phyloP scores from a whole-genome alignment of 2,329 filamentous ascomycete genomes.

The Metarhizium guizhouense region DNA sequence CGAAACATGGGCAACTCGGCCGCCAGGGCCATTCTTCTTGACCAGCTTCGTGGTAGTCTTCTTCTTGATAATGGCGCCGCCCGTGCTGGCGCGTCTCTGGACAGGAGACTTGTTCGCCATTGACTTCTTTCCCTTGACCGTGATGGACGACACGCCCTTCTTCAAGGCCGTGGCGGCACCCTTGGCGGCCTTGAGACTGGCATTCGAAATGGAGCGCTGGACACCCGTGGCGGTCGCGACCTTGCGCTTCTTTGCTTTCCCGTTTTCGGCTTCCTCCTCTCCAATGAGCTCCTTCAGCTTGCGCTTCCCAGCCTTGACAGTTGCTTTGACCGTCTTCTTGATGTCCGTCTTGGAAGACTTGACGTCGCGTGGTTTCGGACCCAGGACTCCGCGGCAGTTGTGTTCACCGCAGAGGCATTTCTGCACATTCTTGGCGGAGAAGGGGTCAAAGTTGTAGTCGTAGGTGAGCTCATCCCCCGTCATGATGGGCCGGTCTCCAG shows the following conservation, averaged over 20 bases:
- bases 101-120: slow-evolving; percentile 5
- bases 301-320: slow-evolving; percentile 42
- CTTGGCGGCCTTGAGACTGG: slow-evolving; percentile 26
- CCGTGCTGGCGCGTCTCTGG: slow-evolving; percentile 17
- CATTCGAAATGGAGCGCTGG: slow-evolving; percentile 25
- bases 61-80: slow-evolving; percentile 19
- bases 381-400: slow-evolving; percentile 57
- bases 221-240: slow-evolving; percentile 22
- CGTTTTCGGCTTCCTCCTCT: slow-evolving; percentile 26
- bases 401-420: slow-evolving; percentile 53
- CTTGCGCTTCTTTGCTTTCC: slow-evolving; percentile 41
- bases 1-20: slow-evolving; percentile 3
- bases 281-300: slow-evolving; percentile 46
- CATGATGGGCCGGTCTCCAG: slow-evolving; percentile 80
- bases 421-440: slow-evolving; percentile 60
- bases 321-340: slow-evolving; percentile 29
- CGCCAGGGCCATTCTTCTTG: slow-evolving; percentile 8
- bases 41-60: slow-evolving; percentile 14
- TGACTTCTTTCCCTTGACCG: slow-evolving; percentile 19
- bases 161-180: slow-evolving; percentile 27
- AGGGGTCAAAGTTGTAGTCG: slow-evolving; percentile 70
- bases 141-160: slow-evolving; percentile 25
- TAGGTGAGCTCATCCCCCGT: slow-evolving; percentile 96
- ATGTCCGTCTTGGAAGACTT: slow-evolving; percentile 38
- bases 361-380: slow-evolving; percentile 50